Conservation (phyloP, 2,329 filamentous ascomycete species). For the Sclerotinia borealis region DNA sequence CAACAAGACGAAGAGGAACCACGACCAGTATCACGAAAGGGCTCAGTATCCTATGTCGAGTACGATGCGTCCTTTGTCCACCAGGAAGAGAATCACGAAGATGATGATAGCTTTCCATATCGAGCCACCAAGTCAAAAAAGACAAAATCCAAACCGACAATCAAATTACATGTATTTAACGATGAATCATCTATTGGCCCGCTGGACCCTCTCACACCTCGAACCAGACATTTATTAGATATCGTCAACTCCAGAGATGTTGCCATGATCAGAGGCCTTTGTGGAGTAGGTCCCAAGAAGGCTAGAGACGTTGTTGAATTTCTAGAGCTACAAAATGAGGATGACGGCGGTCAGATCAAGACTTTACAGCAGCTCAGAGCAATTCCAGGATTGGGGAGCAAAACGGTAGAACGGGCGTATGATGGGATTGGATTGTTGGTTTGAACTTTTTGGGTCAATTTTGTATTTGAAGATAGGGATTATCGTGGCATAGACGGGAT, state of each 20-base stretch:
- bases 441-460: conserved; percentile 12
- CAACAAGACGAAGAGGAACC: conserved; percentile 22
- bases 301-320: conserved; percentile 55
- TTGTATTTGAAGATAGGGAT: neutral
- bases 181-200: conserved; percentile 39
- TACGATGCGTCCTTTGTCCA: conserved; percentile 29
- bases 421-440: conserved; percentile 30
- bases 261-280: conserved; percentile 56
- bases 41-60: conserved; percentile 30
- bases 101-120: conserved; percentile 31
- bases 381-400: conserved; percentile 52
- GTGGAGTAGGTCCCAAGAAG: conserved; percentile 68
- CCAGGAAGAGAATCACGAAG: conserved; percentile 38
- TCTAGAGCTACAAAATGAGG: conserved; percentile 41
- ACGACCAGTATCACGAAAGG: conserved; percentile 24
- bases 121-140: conserved; percentile 30
- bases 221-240: conserved; percentile 56
- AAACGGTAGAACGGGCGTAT: conserved; percentile 49
- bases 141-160: conserved; percentile 28
- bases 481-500: conserved; percentile 16
- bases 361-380: conserved; percentile 46
- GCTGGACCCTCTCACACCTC: conserved; percentile 33
- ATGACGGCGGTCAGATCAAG: conserved; percentile 39
- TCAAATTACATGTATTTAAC: conserved; percentile 30
- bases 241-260: conserved; percentile 71